Percentiles rank a stretch among this genome's conserved stretches.
phyloP scores from a whole-genome alignment of 495 filamentous ascomycete genomes.

The Aspergillus campestris region DNA sequence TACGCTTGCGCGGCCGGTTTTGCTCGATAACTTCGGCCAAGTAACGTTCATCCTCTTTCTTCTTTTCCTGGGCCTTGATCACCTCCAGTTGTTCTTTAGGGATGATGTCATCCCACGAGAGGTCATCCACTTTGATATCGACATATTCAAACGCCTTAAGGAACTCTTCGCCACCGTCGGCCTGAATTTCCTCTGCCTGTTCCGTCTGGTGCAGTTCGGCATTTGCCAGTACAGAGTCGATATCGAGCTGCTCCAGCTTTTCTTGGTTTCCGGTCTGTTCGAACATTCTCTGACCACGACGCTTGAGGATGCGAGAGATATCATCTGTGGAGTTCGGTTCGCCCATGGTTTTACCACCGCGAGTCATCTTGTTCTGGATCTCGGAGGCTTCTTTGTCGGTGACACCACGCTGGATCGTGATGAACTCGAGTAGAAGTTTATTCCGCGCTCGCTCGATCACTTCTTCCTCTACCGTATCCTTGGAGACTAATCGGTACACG shows the following conservation, averaged over 20 bases:
- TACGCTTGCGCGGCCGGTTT: conserved; percentile 79
- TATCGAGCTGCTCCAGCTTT: conserved; percentile 96
- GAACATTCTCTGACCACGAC: conserved; percentile 93
- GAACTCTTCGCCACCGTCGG: conserved; percentile 89
- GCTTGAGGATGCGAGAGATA: conserved; percentile 87
- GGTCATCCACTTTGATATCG: conserved; percentile 86
- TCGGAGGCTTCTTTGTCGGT: conserved; percentile 74
- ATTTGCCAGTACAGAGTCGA: conserved; percentile 91
- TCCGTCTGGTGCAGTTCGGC: conserved; percentile 94
- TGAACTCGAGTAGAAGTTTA: conserved; percentile 96
- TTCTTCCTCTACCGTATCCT: conserved; percentile 97
- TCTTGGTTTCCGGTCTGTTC: conserved; percentile 92
- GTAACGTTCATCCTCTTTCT: conserved; percentile 72
- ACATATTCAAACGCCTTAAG: conserved; percentile 81
- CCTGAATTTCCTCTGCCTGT: conserved; percentile 80
- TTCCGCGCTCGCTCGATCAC: conserved; percentile 92
- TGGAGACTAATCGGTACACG: conserved; percentile 90
- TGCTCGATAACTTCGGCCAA: conserved; percentile 75
- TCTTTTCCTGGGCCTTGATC: conserved; percentile 82
- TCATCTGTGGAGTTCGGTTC: conserved; percentile 84
- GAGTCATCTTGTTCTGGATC: conserved; percentile 61
- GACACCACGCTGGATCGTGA: conserved; percentile 93
- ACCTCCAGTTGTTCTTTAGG: conserved; percentile 82
- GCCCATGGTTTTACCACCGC: conserved; percentile 38
- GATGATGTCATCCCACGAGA: conserved; percentile 97